Evolutionary conservation across 2,329 filamentous ascomycete species (phyloP).

Genomic region (Phaeosphaeria sp.): DNA sequence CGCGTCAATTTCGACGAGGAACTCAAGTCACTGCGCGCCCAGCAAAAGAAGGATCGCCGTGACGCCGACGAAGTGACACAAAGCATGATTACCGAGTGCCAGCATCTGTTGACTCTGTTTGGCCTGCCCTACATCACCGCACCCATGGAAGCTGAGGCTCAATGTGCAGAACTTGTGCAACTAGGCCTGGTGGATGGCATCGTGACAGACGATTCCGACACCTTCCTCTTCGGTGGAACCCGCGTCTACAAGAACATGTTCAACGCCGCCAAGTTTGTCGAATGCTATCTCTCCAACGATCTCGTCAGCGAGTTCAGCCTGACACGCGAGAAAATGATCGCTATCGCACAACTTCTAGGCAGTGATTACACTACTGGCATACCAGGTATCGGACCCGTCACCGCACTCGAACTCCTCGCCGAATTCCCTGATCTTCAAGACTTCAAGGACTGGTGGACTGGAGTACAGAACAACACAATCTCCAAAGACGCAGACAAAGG

Average conservation of each 20-base stretch:
- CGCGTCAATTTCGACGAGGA: slow-evolving; percentile 85
- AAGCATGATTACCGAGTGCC: slow-evolving; percentile 94
- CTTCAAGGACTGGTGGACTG: slow-evolving; percentile 88
- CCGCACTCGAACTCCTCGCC: slow-evolving; percentile 89
- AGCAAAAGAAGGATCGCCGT: slow-evolving; percentile 94
- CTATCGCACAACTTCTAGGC: slow-evolving; percentile 87
- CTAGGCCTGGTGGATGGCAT: slow-evolving; percentile 94
- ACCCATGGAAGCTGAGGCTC: slow-evolving; percentile 98
- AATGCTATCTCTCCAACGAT: slow-evolving; percentile 87
- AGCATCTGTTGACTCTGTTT: slow-evolving; percentile 86
- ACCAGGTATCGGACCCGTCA: slow-evolving; percentile 89
- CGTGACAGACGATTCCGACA: slow-evolving; percentile 96
- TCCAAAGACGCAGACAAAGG: slow-evolving; percentile 62
- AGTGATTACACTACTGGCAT: slow-evolving; percentile 96
- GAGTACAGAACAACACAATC: slow-evolving; percentile 72
- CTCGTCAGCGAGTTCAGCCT: slow-evolving; percentile 89
- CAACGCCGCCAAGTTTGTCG: slow-evolving; percentile 96
- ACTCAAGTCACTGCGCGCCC: slow-evolving; percentile 82
- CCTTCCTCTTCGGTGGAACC: slow-evolving; percentile 94
- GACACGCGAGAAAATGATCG: slow-evolving; percentile 84
- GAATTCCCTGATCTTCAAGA: slow-evolving; percentile 80
- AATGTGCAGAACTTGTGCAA: slow-evolving; percentile 88
- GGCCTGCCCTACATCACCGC: slow-evolving; percentile 96
- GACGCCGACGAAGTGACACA: slow-evolving; percentile 97
- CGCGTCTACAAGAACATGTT: slow-evolving; percentile 99